Evolutionary conservation across 768 basidiomycete species (phyloP).

Genomic region (Lactifluus subvellereus): DNA sequence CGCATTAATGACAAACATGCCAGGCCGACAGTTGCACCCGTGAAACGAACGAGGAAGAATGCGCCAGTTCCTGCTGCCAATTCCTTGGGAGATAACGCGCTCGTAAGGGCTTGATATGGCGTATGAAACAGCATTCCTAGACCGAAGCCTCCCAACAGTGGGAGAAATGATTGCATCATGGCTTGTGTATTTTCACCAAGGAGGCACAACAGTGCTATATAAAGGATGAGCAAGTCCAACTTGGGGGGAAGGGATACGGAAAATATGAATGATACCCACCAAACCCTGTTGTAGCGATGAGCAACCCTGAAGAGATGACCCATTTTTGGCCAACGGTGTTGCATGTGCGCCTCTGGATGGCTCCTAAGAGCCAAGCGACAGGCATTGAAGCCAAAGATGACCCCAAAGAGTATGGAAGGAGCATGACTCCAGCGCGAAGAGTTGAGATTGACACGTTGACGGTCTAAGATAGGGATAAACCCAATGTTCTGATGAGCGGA

Average conservation of each 20-base stretch:
- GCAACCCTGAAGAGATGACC: constrained; percentile 56
- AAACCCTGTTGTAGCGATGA: constrained; percentile 65
- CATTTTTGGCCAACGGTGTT: constrained; percentile 62
- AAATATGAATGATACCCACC: constrained; percentile 38
- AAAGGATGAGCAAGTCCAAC: constrained; percentile 18
- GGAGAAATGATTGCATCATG: constrained; percentile 47
- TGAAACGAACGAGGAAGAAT: constrained; percentile 84
- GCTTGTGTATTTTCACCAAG: constrained; percentile 49
- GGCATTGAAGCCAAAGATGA: constrained; percentile 83
- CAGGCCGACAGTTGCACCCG: constrained; percentile 76
- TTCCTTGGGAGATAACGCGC: constrained; percentile 56
- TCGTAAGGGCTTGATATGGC: constrained; percentile 75
- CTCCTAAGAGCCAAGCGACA: constrained; percentile 75
- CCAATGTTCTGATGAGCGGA: neutral
- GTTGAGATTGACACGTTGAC: constrained; percentile 61
- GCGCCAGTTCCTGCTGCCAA: constrained; percentile 77
- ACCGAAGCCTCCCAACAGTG: constrained; percentile 69
- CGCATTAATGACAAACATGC: constrained; percentile 37
- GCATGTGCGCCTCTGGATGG: constrained; percentile 50
- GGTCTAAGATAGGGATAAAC: constrained; percentile 39
- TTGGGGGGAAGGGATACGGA: neutral
- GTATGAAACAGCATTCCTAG: constrained; percentile 83
- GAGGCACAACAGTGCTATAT: constrained; percentile 58
- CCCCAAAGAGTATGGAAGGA: constrained; percentile 81
- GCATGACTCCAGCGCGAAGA: constrained; percentile 62